Evolutionary conservation across 1,139 yeast genomes (phyloP), one percentile per base, ranked within the genome.

Genomic region (Geotrichum reessii): DNA sequence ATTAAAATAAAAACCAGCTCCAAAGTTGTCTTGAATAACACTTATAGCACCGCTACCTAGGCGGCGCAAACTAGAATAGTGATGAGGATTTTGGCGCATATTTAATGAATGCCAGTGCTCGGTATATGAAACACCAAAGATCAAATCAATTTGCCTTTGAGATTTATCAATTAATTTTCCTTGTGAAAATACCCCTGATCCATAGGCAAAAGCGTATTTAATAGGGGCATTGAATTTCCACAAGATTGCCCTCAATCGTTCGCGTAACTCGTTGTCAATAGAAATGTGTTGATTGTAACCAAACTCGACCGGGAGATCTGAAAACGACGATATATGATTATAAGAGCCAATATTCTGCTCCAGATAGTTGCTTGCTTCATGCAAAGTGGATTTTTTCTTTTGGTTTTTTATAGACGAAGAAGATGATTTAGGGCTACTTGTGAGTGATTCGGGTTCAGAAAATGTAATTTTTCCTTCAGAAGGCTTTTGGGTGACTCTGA

Each of bases 1-100:
- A 69, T 93, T 95, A 76, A 90, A 95, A 71, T 92, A 95, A 4
- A 93, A 86, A 2, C 97, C 97, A 0, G 95, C 93, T 1, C 97
- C 97, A n/a, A 82, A 66, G 1, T 63, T 59, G 50, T 81, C 81
- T 67, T 87, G 93, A 21, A 89, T 78, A 53, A 69, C 71, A 11
- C 87, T 78, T 1, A 92, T 78, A 0, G 79, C 73, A 9, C 80
- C 74, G 1, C 89, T 76, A 0, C 96, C 95, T 9, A 86, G 76
- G 55, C 71, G 73, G 60, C 81, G 79, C 58, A 90, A 69, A 12
- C 81, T 76, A 2, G 97, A 87, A 70, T 95, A 95, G 72, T 95
- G 99, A 9, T 77, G 71, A 1, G 87, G 85, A 68, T 83, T 77
- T 64, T 83, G 85, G 53, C 76, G 71, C 67, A 90, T 73, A 70